These are phyloP conservation scores for Ogataea philodendri DNA, from an alignment of 805 yeast genomes.

Conservation along the genomic window DNA sequence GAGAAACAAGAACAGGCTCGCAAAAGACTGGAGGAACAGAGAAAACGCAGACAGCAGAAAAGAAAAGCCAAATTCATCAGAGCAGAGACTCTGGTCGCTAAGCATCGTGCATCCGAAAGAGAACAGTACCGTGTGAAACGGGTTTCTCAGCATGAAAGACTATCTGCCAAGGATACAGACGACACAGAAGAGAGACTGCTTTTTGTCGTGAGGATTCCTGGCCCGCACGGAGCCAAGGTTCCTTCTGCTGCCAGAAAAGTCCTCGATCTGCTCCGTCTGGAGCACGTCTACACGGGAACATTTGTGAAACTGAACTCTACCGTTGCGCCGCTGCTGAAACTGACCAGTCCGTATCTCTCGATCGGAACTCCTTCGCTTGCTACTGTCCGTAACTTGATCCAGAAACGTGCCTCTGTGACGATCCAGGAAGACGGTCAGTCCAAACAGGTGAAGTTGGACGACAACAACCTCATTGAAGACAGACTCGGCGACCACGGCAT, in stretches of 20 bases:
- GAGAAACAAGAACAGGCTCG: slow-evolving; percentile 69
- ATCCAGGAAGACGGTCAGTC: slow-evolving; percentile 25
- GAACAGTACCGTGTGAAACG: slow-evolving; percentile 68
- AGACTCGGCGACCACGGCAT: slow-evolving; percentile 65
- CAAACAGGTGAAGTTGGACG: slow-evolving; percentile 56
- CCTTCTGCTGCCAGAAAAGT: slow-evolving; percentile 64
- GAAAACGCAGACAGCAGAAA: slow-evolving; percentile 42
- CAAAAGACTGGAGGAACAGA: slow-evolving; percentile 45
- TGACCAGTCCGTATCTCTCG: slow-evolving; percentile 70
- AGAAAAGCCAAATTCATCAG: slow-evolving; percentile 58
- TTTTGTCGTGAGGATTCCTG: slow-evolving; percentile 65
- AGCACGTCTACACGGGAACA: slow-evolving; percentile 62
- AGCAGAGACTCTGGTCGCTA: slow-evolving; percentile 72
- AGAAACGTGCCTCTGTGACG: slow-evolving; percentile 67
- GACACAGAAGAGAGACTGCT: slow-evolving; percentile 47
- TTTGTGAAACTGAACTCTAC: slow-evolving; percentile 61
- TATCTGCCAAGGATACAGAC: slow-evolving; percentile 27
- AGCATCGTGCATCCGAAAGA: slow-evolving; percentile 60
- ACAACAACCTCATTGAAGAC: slow-evolving; percentile 74
- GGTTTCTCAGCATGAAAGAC: slow-evolving; percentile 52
- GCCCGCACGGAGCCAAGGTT: slow-evolving; percentile 61
- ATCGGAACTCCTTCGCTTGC: slow-evolving; percentile 72
- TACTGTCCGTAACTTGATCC: slow-evolving; percentile 69
- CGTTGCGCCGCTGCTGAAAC: slow-evolving; percentile 61
- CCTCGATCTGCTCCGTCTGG: slow-evolving; percentile 59